Evolutionary conservation across 495 filamentous ascomycete species (phyloP).

Genomic region (Penicillium riverlandense): DNA sequence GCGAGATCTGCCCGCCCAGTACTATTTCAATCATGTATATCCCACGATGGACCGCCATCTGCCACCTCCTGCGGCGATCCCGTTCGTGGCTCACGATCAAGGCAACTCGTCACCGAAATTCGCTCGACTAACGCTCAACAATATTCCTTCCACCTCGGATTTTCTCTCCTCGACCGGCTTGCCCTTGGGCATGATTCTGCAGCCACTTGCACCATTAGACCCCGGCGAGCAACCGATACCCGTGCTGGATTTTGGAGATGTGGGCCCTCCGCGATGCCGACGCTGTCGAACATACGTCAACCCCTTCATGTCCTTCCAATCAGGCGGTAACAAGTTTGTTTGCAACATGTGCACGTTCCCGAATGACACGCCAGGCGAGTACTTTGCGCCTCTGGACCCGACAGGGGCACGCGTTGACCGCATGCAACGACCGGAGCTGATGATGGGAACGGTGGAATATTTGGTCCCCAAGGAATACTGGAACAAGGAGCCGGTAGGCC

Average conservation of each 20-base stretch:
- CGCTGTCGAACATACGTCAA: constrained; percentile 97
- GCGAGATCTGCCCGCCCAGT: constrained; percentile 70
- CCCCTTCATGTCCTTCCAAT: constrained; percentile 95
- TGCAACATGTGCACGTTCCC: constrained; percentile 99
- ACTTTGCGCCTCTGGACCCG: constrained; percentile 86
- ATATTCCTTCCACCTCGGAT: constrained; percentile 77
- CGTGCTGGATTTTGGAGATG: constrained; percentile 90
- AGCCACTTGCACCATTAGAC: constrained; percentile 79
- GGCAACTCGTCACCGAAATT: constrained; percentile 96
- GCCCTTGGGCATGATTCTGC: constrained; percentile 81
- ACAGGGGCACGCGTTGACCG: constrained; percentile 83
- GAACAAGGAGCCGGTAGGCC: constrained; percentile 85
- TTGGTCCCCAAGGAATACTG: constrained; percentile 97
- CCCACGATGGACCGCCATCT: constrained; percentile 90
- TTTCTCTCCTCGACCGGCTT: constrained; percentile 70
- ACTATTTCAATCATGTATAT: constrained; percentile 82
- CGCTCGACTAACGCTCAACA: constrained; percentile 84
- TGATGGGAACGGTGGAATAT: constrained; percentile 89
- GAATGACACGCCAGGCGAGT: constrained; percentile 88
- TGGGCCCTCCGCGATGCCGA: constrained; percentile 84
- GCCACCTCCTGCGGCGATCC: constrained; percentile 81
- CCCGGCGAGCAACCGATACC: constrained; percentile 83
- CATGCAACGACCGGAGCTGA: constrained; percentile 82
- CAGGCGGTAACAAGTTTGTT: constrained; percentile 91
- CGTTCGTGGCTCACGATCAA: constrained; percentile 89